Percentiles rank a stretch among this genome's conserved stretches.
Conservation (phyloP, 2,329 filamentous ascomycete species). For the Zelopaecilomyces penicillatus region DNA sequence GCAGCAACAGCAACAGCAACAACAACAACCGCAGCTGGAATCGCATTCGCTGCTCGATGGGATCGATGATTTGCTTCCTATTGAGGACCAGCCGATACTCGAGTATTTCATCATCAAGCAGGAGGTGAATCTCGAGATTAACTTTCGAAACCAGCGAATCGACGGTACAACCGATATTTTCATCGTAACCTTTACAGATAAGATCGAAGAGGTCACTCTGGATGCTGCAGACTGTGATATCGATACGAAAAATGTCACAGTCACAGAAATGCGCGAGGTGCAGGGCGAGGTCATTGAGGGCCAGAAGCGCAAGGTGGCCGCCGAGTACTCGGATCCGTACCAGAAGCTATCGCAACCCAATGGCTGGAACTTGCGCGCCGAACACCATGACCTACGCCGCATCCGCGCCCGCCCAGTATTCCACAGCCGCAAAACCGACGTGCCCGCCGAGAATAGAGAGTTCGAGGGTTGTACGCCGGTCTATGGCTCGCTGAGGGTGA, state of each 20-base stretch:
- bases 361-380: constrained; percentile 53
- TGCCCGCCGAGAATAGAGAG: constrained; percentile 47
- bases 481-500: constrained; percentile 43
- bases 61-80: constrained; percentile 24
- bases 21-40: constrained; percentile 2
- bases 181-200: constrained; percentile 55
- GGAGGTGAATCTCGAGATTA: constrained; percentile 80
- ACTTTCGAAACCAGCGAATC: constrained; percentile 68
- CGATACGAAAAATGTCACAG: constrained; percentile 43
- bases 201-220: constrained; percentile 49
- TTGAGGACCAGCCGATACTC: constrained; percentile 27
- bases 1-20: neutral
- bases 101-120: constrained; percentile 63
- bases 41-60: constrained; percentile 22
- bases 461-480: constrained; percentile 47
- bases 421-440: constrained; percentile 42
- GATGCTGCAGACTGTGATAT: constrained; percentile 57
- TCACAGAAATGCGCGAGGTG: constrained; percentile 32
- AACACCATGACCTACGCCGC: constrained; percentile 68
- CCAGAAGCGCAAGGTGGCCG: constrained; percentile 31
- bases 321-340: constrained; percentile 57
- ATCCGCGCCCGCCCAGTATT: constrained; percentile 54
- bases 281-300: constrained; percentile 27
- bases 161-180: constrained; percentile 75
- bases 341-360: constrained; percentile 52